Evolutionary conservation across 192 early-diverging fungal genomes (phyloP).

Genomic region (Pilaira anomala): DNA sequence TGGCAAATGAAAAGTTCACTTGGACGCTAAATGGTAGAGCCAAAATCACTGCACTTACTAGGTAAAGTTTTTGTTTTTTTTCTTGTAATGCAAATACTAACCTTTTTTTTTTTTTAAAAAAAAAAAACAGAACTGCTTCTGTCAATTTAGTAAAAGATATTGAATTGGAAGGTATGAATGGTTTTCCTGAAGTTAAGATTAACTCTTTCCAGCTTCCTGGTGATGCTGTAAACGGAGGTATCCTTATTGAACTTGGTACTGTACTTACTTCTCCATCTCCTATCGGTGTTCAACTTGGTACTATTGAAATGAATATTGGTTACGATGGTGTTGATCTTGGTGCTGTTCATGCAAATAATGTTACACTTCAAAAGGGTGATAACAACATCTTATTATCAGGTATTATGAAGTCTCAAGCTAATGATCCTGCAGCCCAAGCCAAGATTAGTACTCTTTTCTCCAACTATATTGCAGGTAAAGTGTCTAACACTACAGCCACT

Average conservation of each 20-base stretch:
- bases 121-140: conserved; percentile 17
- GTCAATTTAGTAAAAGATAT: conserved; percentile 29
- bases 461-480: conserved; percentile 45
- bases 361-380: conserved; percentile 36
- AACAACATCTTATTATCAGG: conserved; percentile 50
- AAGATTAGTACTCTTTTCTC: conserved; percentile 51
- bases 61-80: conserved; percentile 5
- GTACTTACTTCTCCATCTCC: conserved; percentile 49
- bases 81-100: neutral
- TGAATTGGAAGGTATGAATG: conserved; percentile 46
- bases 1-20: conserved; percentile 35
- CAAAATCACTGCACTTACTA: conserved; percentile 30
- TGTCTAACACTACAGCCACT: conserved; percentile 43
- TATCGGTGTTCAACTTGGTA: conserved; percentile 54
- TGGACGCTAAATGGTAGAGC: conserved; percentile 29
- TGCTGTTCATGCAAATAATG: conserved; percentile 40
- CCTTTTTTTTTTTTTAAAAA: neutral
- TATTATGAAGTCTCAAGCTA: conserved; percentile 46
- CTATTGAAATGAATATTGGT: conserved; percentile 45
- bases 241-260: conserved; percentile 51
- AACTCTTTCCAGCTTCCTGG: conserved; percentile 50
- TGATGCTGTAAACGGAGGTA: conserved; percentile 53
- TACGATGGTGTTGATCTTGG: conserved; percentile 46
- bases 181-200: conserved; percentile 50
- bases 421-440: conserved; percentile 34